Evolutionary conservation across 2,329 filamentous ascomycete genomes (phyloP).

Genomic region (Setomelanomma holmii): DNA sequence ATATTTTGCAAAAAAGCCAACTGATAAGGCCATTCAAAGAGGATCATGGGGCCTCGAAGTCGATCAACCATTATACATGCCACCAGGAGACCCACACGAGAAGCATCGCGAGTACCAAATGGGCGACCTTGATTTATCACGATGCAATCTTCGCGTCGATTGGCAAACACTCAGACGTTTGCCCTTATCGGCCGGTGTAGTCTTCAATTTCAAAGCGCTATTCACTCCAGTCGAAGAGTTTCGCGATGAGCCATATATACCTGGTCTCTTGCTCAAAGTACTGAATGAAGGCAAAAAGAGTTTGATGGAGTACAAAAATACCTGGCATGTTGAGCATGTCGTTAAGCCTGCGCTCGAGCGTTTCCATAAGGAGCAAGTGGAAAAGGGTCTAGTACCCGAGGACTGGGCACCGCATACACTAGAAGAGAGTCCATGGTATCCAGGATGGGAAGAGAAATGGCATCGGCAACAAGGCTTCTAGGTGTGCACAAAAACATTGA

Average conservation of each 20-base stretch:
- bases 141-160: constrained; percentile 77
- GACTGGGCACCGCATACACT: constrained; percentile 74
- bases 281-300: constrained; percentile 73
- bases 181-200: constrained; percentile 75
- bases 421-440: constrained; percentile 77
- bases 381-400: constrained; percentile 64
- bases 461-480: constrained; percentile 67
- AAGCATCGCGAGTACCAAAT: constrained; percentile 65
- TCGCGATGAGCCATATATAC: constrained; percentile 74
- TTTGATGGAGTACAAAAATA: constrained; percentile 81
- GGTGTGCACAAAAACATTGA: too few relatives aligned
- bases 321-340: constrained; percentile 79
- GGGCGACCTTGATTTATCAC: constrained; percentile 61
- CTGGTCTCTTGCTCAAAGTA: constrained; percentile 71
- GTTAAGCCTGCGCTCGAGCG: constrained; percentile 68
- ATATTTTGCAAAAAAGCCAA: constrained; percentile 81
- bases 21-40: constrained; percentile 78
- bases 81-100: constrained; percentile 71
- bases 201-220: constrained; percentile 89
- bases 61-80: constrained; percentile 76
- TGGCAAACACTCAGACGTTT: constrained; percentile 86
- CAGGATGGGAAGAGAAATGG: constrained; percentile 80
- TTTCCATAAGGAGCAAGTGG: constrained; percentile 72
- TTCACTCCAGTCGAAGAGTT: constrained; percentile 79
- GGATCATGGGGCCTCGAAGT: constrained; percentile 86